phyloP scores from a whole-genome alignment of 139 green algal species.

The Desmodesmus armatus region DNA sequence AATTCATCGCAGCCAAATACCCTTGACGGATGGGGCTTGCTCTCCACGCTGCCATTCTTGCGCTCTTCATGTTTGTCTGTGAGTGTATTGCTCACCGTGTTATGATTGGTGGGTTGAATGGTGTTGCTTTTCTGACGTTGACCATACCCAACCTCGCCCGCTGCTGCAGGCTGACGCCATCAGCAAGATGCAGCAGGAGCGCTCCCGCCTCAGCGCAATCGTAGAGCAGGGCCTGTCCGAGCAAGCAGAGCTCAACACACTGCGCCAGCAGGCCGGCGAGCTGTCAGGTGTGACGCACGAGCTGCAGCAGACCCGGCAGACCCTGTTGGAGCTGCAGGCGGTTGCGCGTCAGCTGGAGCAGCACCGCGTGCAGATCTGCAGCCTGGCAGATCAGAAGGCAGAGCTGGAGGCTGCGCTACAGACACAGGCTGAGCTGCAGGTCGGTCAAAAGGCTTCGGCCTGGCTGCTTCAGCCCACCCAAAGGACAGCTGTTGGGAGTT shows the following conservation, averaged over 20 bases:
- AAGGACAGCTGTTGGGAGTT: too few species aligned
- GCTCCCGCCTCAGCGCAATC: not conserved
- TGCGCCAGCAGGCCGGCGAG: conserved; percentile 1
- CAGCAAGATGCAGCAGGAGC: conserved; percentile 31
- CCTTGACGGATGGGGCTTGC: too few species aligned
- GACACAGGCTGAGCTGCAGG: conserved; percentile 9
- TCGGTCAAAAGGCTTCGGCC: too few species aligned
- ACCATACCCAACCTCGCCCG: not conserved
- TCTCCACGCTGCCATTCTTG: not conserved
- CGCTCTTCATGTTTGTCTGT: not conserved
- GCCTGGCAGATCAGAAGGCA: not conserved
- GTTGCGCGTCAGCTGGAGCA: not conserved
- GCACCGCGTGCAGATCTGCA: not conserved
- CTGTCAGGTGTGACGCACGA: not conserved
- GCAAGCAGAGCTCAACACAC: not conserved
- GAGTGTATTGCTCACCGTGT: not conserved
- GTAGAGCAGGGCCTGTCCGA: not conserved
- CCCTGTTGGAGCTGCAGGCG: not conserved
- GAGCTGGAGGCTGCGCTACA: conserved; percentile 34
- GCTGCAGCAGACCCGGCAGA: not conserved
- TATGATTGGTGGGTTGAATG: not conserved
- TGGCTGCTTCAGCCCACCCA: too few species aligned
- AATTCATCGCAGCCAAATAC: too few species aligned
- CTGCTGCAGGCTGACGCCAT: conserved; percentile 22
- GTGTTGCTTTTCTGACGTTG: conserved; percentile 4